Evolutionary conservation across 495 filamentous ascomycete species (phyloP), one percentile per base, ranked within the genome.

Genomic region (Penicillium malachiteum): DNA sequence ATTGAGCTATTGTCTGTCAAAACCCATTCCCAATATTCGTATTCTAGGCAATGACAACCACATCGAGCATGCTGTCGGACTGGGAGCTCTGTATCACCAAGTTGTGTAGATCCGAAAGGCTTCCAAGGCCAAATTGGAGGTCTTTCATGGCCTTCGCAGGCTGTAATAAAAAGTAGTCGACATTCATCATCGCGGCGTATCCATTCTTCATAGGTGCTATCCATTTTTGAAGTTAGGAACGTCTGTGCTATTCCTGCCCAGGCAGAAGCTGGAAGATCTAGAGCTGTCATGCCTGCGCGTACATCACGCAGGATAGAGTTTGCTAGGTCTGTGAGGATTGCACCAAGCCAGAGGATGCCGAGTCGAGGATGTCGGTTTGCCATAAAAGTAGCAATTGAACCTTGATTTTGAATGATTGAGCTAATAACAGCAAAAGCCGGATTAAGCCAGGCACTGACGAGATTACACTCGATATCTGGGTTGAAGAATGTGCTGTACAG

Each of bases 381-480:
- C 3, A 68, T 31, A 1, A 68, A 32, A 17, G 43, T 43, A 18
- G 55, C 60, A 13, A 62, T 18, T 13, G 34, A 43, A n/a, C 9
- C 38, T 14, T 51, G 32, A 13, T 2, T 57, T 46, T 47, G 34
- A n/a, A n/a, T n/a, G 3, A 63, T 48, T 4, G 68, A 49, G 42
- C 64, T 40, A 17, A 63, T 14, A 33, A 66, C 26, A 9, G 66
- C 62, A 59, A 71, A 67, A 18, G 60, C 60, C 8, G 68, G 62
- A 34, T 67, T 71, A 7, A 68, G 49, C 69, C 67, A 72, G 13
- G 67, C 57, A 57, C 62, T 68, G 56, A 64, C 65, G 35, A 72
- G 58, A 30, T 70, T 70, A 50, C 67, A 71, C 18, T 63, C 58
- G 41, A 69, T 58, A 17, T 63, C 57, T 31, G 52, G 0, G 37